Conservation (phyloP, 352 stramenopile genomes). For the Globisporangium megalacanthum region DNA sequence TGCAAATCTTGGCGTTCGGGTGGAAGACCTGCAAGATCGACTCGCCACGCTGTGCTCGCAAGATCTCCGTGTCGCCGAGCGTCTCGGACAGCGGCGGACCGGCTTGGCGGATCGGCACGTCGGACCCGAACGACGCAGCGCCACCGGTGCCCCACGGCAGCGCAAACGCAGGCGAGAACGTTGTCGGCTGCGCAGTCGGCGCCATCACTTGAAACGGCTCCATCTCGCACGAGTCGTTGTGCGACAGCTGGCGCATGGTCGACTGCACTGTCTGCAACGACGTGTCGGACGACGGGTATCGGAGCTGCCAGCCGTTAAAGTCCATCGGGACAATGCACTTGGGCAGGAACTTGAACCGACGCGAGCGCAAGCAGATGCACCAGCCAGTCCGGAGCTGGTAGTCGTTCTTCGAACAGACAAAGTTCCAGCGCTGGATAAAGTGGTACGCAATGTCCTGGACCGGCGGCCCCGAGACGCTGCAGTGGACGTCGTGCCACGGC, state of each 20-base stretch:
- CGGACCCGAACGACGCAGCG: constrained; percentile 9
- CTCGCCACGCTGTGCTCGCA: constrained; percentile 51
- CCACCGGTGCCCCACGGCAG: constrained; percentile 10
- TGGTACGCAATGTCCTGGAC: constrained; percentile 86
- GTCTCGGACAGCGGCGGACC: constrained; percentile 16
- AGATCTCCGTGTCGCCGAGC: constrained; percentile 44
- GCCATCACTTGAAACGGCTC: constrained; percentile 20
- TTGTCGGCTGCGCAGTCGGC: constrained; percentile 7
- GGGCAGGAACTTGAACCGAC: constrained; percentile 78
- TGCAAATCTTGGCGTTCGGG: constrained; percentile 68
- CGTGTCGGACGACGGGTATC: constrained; percentile 62
- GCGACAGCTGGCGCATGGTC: constrained; percentile 40
- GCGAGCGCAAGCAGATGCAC: constrained; percentile 82
- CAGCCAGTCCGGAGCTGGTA: constrained; percentile 81
- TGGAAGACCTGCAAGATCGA: constrained; percentile 68
- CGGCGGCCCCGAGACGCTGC: constrained; percentile 68
- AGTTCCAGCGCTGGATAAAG: constrained; percentile 92
- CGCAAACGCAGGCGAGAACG: constrained; percentile 10
- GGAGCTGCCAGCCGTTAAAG: constrained; percentile 76
- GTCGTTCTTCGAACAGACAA: constrained; percentile 85
- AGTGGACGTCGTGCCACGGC: constrained; percentile 89
- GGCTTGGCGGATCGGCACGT: constrained; percentile 9
- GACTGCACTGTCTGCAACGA: constrained; percentile 25
- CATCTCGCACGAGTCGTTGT: constrained; percentile 49
- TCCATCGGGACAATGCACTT: constrained; percentile 86